Percentiles rank a stretch among this genome's conserved stretches.
Conservation (phyloP, 1,284 basidiomycete species). For the Cryptococcus jaspeensis region DNA sequence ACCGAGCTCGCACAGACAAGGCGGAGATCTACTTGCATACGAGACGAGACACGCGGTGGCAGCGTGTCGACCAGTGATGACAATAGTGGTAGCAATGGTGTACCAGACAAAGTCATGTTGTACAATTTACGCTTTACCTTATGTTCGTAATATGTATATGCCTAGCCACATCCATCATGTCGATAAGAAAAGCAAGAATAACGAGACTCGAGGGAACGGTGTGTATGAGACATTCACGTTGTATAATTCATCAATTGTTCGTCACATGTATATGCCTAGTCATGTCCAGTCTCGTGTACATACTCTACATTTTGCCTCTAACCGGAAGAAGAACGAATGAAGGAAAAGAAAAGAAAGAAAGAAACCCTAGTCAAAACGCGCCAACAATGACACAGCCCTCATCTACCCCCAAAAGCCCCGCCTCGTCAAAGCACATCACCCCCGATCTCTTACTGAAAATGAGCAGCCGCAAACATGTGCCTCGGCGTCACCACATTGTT, state of each 20-base stretch:
- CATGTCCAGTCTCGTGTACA: background rate
- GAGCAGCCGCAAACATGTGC: background rate
- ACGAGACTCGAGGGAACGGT: no score
- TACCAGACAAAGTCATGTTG: no score
- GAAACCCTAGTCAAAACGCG: background rate
- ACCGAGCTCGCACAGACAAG: constrained; percentile 40
- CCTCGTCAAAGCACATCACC: no score
- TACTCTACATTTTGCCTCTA: background rate
- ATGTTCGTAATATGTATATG: no score
- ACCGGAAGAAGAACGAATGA: no score
- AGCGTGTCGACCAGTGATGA: constrained; percentile 9
- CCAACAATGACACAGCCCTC: no score
- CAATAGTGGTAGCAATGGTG: background rate
- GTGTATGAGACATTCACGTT: background rate
- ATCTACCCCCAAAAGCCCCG: no score
- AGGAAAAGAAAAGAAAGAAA: background rate
- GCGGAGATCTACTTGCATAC: constrained; percentile 66
- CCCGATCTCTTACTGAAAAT: background rate
- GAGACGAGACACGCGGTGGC: constrained; percentile 62
- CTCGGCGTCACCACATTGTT: background rate
- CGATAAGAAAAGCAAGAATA: no score
- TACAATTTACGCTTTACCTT: no score
- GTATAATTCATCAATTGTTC: no score
- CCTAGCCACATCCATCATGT: no score
- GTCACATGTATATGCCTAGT: background rate